Evolutionary conservation across 495 filamentous ascomycete genomes (phyloP).

Genomic region (Xylaria bambusicola): DNA sequence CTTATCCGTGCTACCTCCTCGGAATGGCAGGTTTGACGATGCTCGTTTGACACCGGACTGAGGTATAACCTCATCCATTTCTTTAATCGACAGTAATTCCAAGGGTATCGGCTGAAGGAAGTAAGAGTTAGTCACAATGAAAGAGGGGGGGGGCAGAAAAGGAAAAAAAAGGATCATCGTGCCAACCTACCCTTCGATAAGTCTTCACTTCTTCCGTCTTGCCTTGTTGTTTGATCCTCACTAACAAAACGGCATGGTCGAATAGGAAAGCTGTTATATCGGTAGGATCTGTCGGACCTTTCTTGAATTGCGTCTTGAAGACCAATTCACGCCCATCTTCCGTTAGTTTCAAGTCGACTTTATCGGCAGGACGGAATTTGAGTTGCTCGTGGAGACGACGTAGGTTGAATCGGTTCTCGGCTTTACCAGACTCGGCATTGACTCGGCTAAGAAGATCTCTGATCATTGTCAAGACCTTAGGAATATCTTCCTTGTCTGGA

Average conservation of each 20-base stretch:
- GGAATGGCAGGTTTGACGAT: slow-evolving; percentile 81
- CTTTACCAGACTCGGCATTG: slow-evolving; percentile 92
- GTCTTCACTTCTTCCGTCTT: slow-evolving; percentile 94
- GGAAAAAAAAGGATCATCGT: too few relatives aligned
- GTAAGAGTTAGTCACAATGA: background rate
- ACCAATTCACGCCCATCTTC: slow-evolving; percentile 92
- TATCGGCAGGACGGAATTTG: slow-evolving; percentile 82
- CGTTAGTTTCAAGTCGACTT: slow-evolving; percentile 90
- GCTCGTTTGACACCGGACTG: slow-evolving; percentile 82
- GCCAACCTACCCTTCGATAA: slow-evolving; percentile 74
- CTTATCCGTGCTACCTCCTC: slow-evolving; percentile 46
- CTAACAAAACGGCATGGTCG: slow-evolving; percentile 90
- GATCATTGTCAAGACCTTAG: slow-evolving; percentile 80
- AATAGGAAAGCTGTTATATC: slow-evolving; percentile 95
- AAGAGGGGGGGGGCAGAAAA: background rate
- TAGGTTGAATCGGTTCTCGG: slow-evolving; percentile 97
- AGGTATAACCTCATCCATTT: slow-evolving; percentile 95
- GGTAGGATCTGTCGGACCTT: slow-evolving; percentile 78
- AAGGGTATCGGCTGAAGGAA: slow-evolving; percentile 77
- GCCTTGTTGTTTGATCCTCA: slow-evolving; percentile 82
- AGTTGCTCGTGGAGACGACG: slow-evolving; percentile 87
- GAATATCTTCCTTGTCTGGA: slow-evolving; percentile 88
- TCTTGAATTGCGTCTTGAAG: slow-evolving; percentile 91
- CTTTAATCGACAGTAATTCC: slow-evolving; percentile 87
- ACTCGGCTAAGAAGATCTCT: slow-evolving; percentile 84